Evolutionary conservation across 441 rosid genomes (phyloP).

Genomic region (Omphalea diandra): DNA sequence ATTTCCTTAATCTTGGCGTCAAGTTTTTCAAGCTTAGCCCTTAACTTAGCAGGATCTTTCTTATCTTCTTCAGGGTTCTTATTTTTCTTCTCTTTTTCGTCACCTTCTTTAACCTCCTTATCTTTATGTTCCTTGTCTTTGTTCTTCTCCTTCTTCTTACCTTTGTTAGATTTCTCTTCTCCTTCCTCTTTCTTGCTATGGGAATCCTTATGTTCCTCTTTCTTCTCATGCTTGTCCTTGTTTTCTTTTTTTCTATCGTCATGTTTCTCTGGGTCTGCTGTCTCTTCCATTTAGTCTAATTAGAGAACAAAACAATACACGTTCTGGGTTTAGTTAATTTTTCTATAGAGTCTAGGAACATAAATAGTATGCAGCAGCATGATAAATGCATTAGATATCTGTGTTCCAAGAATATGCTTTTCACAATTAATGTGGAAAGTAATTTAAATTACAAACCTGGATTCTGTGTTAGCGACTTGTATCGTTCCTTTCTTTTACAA

Average conservation of each 20-base stretch:
- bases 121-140: conserved; percentile 47
- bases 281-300: conserved; percentile 43
- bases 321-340: no score
- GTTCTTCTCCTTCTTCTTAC: conserved; percentile 36
- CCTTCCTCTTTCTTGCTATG: conserved; percentile 17
- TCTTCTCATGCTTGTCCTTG: conserved; percentile 37
- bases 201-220: conserved; percentile 28
- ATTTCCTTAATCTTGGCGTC: conserved; percentile 65
- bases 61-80: conserved; percentile 79
- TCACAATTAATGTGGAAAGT: no score
- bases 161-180: conserved; percentile 31
- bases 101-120: conserved; percentile 48
- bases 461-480: not conserved
- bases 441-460: conserved; percentile 11
- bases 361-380: no score
- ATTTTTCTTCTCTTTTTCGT: conserved; percentile 44
- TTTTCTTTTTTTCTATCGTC: conserved; percentile 3
- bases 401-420: no score
- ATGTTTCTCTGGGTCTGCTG: conserved; percentile 32
- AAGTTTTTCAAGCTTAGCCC: conserved; percentile 55
- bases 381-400: no score
- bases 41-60: conserved; percentile 56
- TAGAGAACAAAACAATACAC: no score
- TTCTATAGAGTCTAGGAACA: no score
- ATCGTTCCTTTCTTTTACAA: conserved; percentile 1